Evolutionary conservation across 2,329 filamentous ascomycete species (phyloP), one percentile per base, ranked within the genome.

Genomic region (Fusarium acutatum): DNA sequence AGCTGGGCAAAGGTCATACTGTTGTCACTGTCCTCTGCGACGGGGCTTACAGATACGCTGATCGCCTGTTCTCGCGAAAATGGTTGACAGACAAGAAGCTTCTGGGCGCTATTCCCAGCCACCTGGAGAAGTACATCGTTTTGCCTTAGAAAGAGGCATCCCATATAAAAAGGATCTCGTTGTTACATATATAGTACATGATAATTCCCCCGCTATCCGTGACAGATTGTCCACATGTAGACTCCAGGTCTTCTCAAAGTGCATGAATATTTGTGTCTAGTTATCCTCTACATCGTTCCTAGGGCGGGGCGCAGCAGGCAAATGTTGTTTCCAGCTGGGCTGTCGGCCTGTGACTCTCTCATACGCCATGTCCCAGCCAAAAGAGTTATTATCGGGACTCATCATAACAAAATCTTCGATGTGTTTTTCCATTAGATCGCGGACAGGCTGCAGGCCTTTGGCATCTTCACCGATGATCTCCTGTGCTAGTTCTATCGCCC

Each of bases 41-140:
- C 81, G 96, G 96, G 68, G 96, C 96, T n/a, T 98, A 99, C 81
- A 87, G 96, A 79, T 99, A 99, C 82, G 96, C 96, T 10, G 96
- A 99, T 74, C 88, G 96, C 40, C 82, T 99, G 71, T 99, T 99
- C 85, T 97, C 94, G 50, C 90, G 90, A 82, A 95, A 93, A 82
- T 99, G 96, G 96, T 84, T 99, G 75, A 88, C 91, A 81, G 90
- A 91, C 79, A 99, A 98, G 90, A 93, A 93, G 65, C 85, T 99
- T 73, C 82, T 96, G 50, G 89, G 86, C 34, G 92, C 95, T 47
- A 92, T 99, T 81, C 96, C 96, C 12, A 89, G 94, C 85, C 91
- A 94, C 80, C 83, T 98, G 80, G 90, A 93, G 82, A 97, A 95
- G 88, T 98, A 99, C 83, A 97, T 98, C 83, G 95, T 98, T 71